These are phyloP conservation scores for Thielaviopsis punctulata DNA, from an alignment of 2,329 filamentous ascomycete species.

Conservation along the genomic window DNA sequence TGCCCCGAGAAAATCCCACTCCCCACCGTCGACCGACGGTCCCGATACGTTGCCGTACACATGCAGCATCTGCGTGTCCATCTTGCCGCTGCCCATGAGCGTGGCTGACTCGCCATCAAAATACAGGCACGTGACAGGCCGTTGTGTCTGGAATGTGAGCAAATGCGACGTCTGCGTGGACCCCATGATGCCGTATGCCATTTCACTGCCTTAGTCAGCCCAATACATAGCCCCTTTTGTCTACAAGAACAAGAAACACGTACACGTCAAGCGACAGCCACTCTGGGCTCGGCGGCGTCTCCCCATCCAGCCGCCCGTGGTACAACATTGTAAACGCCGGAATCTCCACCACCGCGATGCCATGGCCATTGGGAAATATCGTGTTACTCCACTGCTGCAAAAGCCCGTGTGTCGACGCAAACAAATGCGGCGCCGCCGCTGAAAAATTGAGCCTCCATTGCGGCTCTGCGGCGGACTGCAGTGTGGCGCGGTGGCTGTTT, in stretches of 20 bases:
- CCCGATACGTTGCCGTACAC: conserved; percentile 29
- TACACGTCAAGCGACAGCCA: conserved; percentile 33
- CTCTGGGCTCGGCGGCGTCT: conserved; percentile 29
- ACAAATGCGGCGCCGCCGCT: conserved; percentile 29
- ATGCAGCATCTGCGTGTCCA: conserved; percentile 32
- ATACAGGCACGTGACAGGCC: conserved; percentile 26
- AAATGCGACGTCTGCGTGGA: conserved; percentile 25
- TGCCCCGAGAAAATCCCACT: conserved; percentile 20
- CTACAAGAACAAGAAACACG: conserved; percentile 9
- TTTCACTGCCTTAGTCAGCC: conserved; percentile 20
- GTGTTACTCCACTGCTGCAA: conserved; percentile 34
- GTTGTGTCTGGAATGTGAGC: conserved; percentile 31
- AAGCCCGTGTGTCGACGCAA: conserved; percentile 28
- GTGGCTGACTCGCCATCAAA: conserved; percentile 34
- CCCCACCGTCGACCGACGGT: conserved; percentile 13
- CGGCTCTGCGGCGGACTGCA: conserved; percentile 12
- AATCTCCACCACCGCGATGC: conserved; percentile 28
- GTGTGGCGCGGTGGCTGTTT: too few species aligned
- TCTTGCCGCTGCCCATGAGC: conserved; percentile 27
- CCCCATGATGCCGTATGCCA: conserved; percentile 37
- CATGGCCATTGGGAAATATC: conserved; percentile 32
- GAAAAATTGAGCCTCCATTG: conserved; percentile 25
- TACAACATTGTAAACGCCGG: conserved; percentile 30
- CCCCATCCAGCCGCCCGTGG: conserved; percentile 27
- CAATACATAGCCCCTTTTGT: conserved; percentile 4